phyloP scores from a whole-genome alignment of 225 moss, liverwort and hornwort species.

The Climacium dendroides region DNA sequence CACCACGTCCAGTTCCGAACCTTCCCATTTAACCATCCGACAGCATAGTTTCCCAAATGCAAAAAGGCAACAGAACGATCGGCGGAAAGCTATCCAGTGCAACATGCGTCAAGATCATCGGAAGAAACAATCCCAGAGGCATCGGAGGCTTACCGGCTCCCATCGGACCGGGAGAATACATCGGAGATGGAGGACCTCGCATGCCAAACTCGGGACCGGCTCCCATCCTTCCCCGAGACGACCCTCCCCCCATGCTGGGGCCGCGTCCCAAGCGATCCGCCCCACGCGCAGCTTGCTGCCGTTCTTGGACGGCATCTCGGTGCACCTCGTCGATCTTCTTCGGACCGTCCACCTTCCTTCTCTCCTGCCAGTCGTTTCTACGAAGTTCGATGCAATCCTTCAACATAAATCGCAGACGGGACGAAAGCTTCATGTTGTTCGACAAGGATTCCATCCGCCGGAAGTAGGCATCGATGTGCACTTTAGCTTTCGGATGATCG shows the following conservation, averaged over 20 bases:
- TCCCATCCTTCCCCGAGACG: constrained; percentile 47
- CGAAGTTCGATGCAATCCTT: constrained; percentile 90
- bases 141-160: constrained; percentile 40
- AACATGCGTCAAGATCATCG: background rate
- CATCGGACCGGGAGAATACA: constrained; percentile 63
- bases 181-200: constrained; percentile 68
- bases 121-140: background rate
- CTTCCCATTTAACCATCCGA: background rate
- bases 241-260: constrained; percentile 44
- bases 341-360: constrained; percentile 95
- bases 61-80: background rate
- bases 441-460: constrained; percentile 65
- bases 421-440: constrained; percentile 78
- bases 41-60: background rate
- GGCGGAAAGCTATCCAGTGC: background rate
- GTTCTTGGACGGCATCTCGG: constrained; percentile 87
- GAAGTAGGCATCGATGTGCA: constrained; percentile 90
- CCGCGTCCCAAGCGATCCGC: constrained; percentile 60
- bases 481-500: constrained; percentile 78
- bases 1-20: background rate
- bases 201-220: constrained; percentile 52
- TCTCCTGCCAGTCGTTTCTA: constrained; percentile 78
- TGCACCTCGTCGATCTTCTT: constrained; percentile 98
- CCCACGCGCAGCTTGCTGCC: constrained; percentile 71
- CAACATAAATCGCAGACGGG: constrained; percentile 81